phyloP scores from a whole-genome alignment of 768 basidiomycete species.

The Mycena filopes region DNA sequence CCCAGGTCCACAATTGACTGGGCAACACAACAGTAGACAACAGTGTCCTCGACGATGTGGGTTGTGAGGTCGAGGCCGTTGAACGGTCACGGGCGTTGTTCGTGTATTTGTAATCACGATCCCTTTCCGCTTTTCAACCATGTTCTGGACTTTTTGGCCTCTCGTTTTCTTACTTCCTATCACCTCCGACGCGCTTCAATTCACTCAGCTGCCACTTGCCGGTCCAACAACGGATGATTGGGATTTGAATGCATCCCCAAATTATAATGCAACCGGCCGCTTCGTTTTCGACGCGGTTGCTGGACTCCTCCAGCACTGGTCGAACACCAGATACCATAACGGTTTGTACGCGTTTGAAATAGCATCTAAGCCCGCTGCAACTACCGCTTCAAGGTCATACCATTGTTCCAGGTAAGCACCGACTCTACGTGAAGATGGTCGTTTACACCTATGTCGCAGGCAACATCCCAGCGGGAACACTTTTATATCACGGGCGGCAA shows the following conservation, averaged over 20 bases:
- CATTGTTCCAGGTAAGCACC: no score
- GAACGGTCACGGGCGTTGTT: no score
- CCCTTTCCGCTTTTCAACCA: background rate
- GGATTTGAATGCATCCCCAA: constrained; percentile 17
- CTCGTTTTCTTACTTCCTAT: background rate
- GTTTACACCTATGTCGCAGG: no score
- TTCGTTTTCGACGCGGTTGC: constrained; percentile 27
- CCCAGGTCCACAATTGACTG: no score
- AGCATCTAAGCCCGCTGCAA: background rate
- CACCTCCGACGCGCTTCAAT: background rate
- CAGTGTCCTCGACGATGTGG: no score
- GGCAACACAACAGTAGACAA: no score
- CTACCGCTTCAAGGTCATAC: constrained; percentile 42
- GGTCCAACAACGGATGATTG: constrained; percentile 6
- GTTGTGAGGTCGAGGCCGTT: no score
- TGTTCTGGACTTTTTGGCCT: background rate
- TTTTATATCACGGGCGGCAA: constrained; percentile 50
- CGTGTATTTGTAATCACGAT: no score
- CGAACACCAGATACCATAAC: constrained; percentile 16
- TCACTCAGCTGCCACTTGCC: constrained; percentile 5
- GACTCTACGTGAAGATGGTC: no score
- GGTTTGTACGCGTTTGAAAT: constrained; percentile 1
- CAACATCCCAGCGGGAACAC: constrained; percentile 47
- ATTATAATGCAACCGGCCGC: constrained; percentile 22
- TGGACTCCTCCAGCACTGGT: constrained; percentile 27